phyloP scores from a whole-genome alignment of 257 asterid genomes.

The Leonotis leonurus region DNA sequence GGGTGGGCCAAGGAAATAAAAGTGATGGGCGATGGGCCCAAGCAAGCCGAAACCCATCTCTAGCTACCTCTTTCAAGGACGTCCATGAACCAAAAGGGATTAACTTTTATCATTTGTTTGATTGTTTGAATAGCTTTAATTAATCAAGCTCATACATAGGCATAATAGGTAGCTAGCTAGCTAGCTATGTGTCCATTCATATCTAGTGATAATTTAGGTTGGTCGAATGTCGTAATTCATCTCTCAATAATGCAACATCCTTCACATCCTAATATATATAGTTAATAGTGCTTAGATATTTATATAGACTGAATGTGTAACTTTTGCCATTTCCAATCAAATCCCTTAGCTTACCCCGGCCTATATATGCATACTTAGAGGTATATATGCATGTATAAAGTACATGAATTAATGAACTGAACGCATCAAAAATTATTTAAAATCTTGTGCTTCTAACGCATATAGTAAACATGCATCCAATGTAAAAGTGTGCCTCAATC shows the following conservation, averaged over 20 bases:
- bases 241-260: constrained; percentile 24
- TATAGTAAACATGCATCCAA: too few species aligned
- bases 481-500: too few species aligned
- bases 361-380: too few species aligned
- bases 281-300: background rate
- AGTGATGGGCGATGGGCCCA: constrained; percentile 14
- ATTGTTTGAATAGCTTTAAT: constrained; percentile 18
- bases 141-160: background rate
- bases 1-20: background rate
- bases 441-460: too few species aligned
- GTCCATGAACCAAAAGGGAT: background rate
- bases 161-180: constrained; percentile 19
- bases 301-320: background rate
- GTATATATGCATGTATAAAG: too few species aligned
- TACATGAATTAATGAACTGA: too few species aligned
- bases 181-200: constrained; percentile 24
- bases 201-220: constrained; percentile 31
- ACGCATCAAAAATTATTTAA: too few species aligned
- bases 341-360: too few species aligned
- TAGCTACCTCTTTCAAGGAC: background rate
- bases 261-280: background rate
- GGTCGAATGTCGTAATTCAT: constrained; percentile 27
- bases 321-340: background rate
- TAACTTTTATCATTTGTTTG: background rate
- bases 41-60: too few species aligned